Evolutionary conservation across 2,329 filamentous ascomycete species (phyloP), one percentile per base, ranked within the genome.

Genomic region (Fusarium sambucinum): DNA sequence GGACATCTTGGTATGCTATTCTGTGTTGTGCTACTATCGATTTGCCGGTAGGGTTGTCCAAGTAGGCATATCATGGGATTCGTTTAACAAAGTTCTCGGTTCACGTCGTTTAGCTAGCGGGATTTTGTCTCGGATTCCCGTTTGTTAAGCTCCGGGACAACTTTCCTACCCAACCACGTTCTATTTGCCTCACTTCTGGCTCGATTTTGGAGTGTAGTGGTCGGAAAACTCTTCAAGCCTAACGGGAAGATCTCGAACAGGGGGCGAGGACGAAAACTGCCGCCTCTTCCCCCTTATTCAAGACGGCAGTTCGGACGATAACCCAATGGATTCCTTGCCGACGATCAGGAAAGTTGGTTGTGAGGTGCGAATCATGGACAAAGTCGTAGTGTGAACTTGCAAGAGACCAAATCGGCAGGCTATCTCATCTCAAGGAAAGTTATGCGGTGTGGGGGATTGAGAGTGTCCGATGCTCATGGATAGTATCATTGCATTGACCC

Each of bases 61-160:
- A 12, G 12, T 27, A 11, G 40, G 40, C 16, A 42, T 42, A 42
- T 42, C 40, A 25, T 25, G 3, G 40, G 41, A 45, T 45, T 45
- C 41, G 25, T 45, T n/a, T 10, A 29, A n/a, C 12, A 29, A 45
- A 29, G 25, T 25, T 33, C 21, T 35, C 35, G 21, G 30, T 25
- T 9, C 46, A 9, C 46, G 32, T 44, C 37, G 48, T 54, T 30
- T 63, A 56, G 25, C 37, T 47, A 48, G 42, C 59, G 37, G 46
- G 42, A 3, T 29, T 29, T 48, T n/a, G 37, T 44, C 38, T 48
- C 42, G 33, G 25, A n/a, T 56, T 44, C 17, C 42, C 16, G 23
- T 25, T 23, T 19, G 40, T 53, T 46, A 44, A 59, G 52, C 25
- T 32, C 44, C 41, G 12, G 27, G 17, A 9, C 32, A 35, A 50